These are phyloP conservation scores for Aciculosporium take DNA, from an alignment of 2,329 filamentous ascomycete species.

Conservation along the genomic window DNA sequence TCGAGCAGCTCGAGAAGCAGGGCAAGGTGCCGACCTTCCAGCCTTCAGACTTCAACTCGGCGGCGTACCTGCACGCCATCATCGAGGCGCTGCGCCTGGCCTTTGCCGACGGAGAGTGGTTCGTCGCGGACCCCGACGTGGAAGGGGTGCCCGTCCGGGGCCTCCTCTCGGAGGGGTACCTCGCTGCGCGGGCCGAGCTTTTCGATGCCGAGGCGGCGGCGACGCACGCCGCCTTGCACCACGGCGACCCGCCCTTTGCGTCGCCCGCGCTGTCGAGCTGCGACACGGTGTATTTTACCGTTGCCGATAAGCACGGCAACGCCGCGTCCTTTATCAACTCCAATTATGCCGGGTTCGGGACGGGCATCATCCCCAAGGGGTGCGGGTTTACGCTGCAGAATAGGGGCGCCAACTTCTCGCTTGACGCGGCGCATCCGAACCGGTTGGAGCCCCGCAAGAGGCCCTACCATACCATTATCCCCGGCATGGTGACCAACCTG, in stretches of 20 bases:
- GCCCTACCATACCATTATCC: slow-evolving; percentile 97
- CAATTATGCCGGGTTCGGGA: slow-evolving; percentile 83
- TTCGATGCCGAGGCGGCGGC: too few relatives aligned
- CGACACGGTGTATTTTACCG: slow-evolving; percentile 90
- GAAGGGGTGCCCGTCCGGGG: slow-evolving; percentile 52
- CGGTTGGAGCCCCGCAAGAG: slow-evolving; percentile 66
- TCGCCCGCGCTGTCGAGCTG: slow-evolving; percentile 69
- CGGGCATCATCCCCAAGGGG: slow-evolving; percentile 65
- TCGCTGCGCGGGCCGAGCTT: slow-evolving; percentile 51
- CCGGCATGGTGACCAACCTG: slow-evolving; percentile 70
- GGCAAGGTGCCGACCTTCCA: slow-evolving; percentile 61
- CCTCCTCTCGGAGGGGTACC: slow-evolving; percentile 60
- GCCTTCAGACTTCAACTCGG: slow-evolving; percentile 63
- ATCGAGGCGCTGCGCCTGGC: slow-evolving; percentile 80
- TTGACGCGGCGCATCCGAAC: slow-evolving; percentile 63
- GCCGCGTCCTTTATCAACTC: slow-evolving; percentile 95
- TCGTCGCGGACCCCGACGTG: slow-evolving; percentile 68
- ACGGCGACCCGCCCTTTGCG: slow-evolving; percentile 42
- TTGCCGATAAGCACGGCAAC: slow-evolving; percentile 70
- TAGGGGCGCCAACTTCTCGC: slow-evolving; percentile 73
- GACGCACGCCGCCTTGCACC: slow-evolving; percentile 45
- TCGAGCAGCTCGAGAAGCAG: slow-evolving; percentile 67
- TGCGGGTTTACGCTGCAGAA: slow-evolving; percentile 94
- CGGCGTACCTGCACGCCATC: slow-evolving; percentile 68
- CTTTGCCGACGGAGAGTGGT: slow-evolving; percentile 86